Percentiles rank a stretch among this genome's conserved stretches.
Conservation (phyloP, 2,329 filamentous ascomycete species). For the Macroventuria anomochaeta region DNA sequence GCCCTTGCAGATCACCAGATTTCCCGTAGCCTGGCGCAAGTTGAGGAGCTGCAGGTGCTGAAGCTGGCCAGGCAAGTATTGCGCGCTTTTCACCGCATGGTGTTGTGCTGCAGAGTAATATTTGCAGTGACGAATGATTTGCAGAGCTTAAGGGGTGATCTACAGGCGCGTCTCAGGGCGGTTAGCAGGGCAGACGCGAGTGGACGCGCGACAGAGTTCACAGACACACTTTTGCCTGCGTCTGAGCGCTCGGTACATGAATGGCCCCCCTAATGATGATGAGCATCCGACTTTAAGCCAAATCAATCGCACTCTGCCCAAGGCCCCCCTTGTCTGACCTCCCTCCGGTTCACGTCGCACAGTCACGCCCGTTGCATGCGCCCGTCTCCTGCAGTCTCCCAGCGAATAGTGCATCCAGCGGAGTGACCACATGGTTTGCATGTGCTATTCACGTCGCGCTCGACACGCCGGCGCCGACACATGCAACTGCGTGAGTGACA, state of each 20-base stretch:
- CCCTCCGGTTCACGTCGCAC: not conserved
- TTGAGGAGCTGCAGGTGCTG: not conserved
- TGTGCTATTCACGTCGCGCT: constrained; percentile 5
- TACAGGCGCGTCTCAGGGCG: not conserved
- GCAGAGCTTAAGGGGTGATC: not conserved
- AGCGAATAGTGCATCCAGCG: not conserved
- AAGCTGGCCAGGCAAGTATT: not conserved
- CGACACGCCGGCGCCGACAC: constrained; percentile 8
- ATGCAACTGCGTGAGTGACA: constrained; percentile 4
- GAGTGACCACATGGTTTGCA: not conserved
- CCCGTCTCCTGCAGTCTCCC: not conserved
- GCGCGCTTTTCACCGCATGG: not conserved
- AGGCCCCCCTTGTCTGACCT: not conserved
- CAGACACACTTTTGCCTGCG: not conserved
- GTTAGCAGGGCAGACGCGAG: not conserved
- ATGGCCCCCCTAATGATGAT: not conserved
- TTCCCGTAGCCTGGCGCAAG: not conserved
- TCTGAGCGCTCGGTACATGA: constrained; percentile 5
- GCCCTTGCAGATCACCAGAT: not conserved
- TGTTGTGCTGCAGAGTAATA: no score
- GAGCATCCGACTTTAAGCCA: not conserved
- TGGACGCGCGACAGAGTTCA: not conserved
- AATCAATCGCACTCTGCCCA: not conserved
- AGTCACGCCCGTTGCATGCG: not conserved
- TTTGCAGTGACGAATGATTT: no score